Evolutionary conservation across 805 yeast genomes (phyloP).

Genomic region (Hanseniaspora nectarophila): DNA sequence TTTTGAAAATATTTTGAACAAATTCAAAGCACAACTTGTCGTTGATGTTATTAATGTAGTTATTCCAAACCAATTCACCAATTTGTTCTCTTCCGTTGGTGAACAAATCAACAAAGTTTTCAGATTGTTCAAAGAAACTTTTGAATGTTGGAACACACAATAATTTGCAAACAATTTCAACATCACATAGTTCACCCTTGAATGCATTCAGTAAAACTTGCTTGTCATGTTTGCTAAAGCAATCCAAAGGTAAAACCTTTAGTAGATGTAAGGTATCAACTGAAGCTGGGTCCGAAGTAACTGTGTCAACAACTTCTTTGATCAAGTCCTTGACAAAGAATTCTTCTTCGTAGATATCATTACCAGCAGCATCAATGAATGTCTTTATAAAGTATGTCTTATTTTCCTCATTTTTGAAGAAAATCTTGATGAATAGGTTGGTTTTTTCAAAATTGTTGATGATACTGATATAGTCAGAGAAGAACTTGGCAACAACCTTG

Average conservation of each 20-base stretch:
- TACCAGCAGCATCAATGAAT: not conserved
- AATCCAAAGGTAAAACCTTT: not conserved
- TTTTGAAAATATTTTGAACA: not conserved
- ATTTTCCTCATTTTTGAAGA: not conserved
- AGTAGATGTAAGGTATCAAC: not conserved
- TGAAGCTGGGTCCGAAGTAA: not conserved
- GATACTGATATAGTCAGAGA: not conserved
- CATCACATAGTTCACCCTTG: not conserved
- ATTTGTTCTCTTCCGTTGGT: not conserved
- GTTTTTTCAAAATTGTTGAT: slow-evolving; percentile 1
- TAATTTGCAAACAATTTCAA: not conserved
- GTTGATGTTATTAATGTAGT: slow-evolving; percentile 5
- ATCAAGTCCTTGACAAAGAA: not conserved
- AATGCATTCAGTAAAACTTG: not conserved
- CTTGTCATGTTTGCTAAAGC: slow-evolving; percentile 3
- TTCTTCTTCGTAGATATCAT: slow-evolving; percentile 9
- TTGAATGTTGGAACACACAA: slow-evolving; percentile 6
- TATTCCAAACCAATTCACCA: slow-evolving; percentile 3
- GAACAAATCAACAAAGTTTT: slow-evolving; percentile 2
- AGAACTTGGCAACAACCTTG: not conserved
- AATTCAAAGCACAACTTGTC: slow-evolving; percentile 3
- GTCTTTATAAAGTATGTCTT: not conserved
- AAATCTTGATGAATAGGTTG: not conserved
- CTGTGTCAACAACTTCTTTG: not conserved
- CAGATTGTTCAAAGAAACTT: slow-evolving; percentile 1